phyloP scores from a whole-genome alignment of 2,329 filamentous ascomycete species.

The Colletotrichum zoysiae region DNA sequence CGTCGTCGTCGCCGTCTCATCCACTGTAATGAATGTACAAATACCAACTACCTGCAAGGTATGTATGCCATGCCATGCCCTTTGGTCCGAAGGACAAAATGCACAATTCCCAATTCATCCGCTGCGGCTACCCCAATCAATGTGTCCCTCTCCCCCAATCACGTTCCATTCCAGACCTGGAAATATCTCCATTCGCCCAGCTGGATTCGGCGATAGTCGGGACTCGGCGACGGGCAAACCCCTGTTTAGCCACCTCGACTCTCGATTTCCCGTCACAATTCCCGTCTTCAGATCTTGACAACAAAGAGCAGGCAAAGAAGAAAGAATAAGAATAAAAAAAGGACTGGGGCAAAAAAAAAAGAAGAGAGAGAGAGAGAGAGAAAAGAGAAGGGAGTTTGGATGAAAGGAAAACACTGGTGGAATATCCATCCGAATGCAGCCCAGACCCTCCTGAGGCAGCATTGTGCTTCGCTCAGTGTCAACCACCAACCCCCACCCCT shows the following conservation, averaged over 20 bases:
- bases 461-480: constrained; percentile 18
- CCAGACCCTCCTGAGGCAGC: not conserved
- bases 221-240: constrained; percentile 26
- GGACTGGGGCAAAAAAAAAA: not conserved
- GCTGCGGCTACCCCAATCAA: constrained; percentile 29
- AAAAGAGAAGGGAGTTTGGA: constrained; percentile 7
- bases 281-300: constrained; percentile 19
- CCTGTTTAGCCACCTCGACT: constrained; percentile 24
- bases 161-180: constrained; percentile 30
- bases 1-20: constrained; percentile 10
- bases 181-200: constrained; percentile 39
- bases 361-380: not conserved
- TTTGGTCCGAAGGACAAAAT: constrained; percentile 29
- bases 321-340: not conserved
- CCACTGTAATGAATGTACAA: not conserved
- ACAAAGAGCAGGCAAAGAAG: not conserved
- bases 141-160: constrained; percentile 26
- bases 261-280: constrained; percentile 36
- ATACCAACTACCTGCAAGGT: too few species aligned
- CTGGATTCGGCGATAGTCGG: constrained; percentile 41
- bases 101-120: constrained; percentile 37
- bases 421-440: constrained; percentile 6
- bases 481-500: constrained; percentile 35
- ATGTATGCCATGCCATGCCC: constrained; percentile 1
- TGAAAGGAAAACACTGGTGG: constrained; percentile 35